Conservation (phyloP, 441 rosid genomes). For the Pelargonium citronellum region DNA sequence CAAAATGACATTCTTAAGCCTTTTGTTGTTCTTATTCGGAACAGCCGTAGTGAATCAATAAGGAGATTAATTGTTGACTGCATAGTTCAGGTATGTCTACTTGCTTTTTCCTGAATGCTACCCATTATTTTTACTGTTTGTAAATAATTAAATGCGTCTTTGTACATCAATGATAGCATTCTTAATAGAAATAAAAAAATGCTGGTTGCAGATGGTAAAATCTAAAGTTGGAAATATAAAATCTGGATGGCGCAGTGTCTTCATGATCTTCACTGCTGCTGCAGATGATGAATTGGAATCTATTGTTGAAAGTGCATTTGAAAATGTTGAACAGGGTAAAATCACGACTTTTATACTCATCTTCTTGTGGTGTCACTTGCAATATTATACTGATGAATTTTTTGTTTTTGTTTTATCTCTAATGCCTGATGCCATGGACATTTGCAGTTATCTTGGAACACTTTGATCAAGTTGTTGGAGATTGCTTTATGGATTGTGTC, state of each 20-base stretch:
- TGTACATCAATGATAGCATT: background rate
- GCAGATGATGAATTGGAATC: conserved; percentile 93
- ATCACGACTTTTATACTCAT: conserved; percentile 9
- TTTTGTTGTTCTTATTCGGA: conserved; percentile 92
- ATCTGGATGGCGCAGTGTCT: conserved; percentile 99
- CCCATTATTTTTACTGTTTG: background rate
- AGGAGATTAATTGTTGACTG: conserved; percentile 97
- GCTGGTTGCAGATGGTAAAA: conserved; percentile 78
- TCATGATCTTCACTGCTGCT: conserved; percentile 97
- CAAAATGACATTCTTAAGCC: conserved; percentile 99
- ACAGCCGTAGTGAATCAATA: conserved; percentile 77
- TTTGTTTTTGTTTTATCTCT: background rate
- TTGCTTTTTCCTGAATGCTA: background rate
- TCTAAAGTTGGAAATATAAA: conserved; percentile 98
- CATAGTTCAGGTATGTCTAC: conserved; percentile 75
- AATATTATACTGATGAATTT: background rate
- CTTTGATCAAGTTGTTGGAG: conserved; percentile 98
- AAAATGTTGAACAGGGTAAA: conserved; percentile 98
- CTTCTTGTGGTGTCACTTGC: conserved; percentile 16
- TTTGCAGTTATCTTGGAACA: conserved; percentile 97
- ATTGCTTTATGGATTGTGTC: conserved; percentile 99
- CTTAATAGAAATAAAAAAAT: conserved; percentile 12
- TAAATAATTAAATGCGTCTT: background rate
- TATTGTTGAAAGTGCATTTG: conserved; percentile 96
- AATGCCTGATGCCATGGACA: conserved; percentile 27